A percentile compares a stretch with the other conserved stretches of the same genome.
Conservation (phyloP, 169 alveolate genomes). For the Eimeria falciformis region DNA sequence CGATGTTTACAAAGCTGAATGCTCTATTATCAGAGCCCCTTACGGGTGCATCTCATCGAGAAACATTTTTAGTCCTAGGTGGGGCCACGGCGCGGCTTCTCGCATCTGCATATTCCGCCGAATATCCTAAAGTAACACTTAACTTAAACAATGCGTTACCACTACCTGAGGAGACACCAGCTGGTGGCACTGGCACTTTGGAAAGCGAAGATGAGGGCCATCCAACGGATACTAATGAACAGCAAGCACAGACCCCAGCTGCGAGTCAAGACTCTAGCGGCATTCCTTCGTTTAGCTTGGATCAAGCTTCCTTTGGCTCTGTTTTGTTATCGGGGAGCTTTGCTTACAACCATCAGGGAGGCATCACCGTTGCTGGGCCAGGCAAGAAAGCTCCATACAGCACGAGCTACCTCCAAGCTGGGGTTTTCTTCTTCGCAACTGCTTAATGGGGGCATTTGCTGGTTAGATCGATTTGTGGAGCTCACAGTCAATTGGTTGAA, state of each 20-base stretch:
- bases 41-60: slow-evolving; percentile 11
- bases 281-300: neutral
- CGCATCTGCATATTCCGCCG: slow-evolving; percentile 14
- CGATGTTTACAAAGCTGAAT: neutral
- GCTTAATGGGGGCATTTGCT: no score
- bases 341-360: slow-evolving; percentile 5
- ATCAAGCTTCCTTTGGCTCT: slow-evolving; percentile 16
- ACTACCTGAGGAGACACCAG: neutral
- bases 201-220: slow-evolving; percentile 24
- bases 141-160: slow-evolving; percentile 5
- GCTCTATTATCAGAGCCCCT: neutral
- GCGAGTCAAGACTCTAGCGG: neutral
- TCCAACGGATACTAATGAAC: neutral
- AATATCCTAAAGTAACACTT: slow-evolving; percentile 17
- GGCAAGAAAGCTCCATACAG: slow-evolving; percentile 1
- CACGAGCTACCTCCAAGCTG: neutral
- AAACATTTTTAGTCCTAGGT: slow-evolving; percentile 5
- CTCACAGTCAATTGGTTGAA: no score
- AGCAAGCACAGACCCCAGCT: neutral
- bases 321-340: slow-evolving; percentile 12
- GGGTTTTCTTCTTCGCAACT: no score
- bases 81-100: slow-evolving; percentile 25
- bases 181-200: neutral
- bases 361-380: slow-evolving; percentile 27
- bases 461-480: no score